Evolutionary conservation across 805 yeast genomes (phyloP), one percentile per base, ranked within the genome.

Genomic region (Wickerhamomyces kurtzmanii): DNA sequence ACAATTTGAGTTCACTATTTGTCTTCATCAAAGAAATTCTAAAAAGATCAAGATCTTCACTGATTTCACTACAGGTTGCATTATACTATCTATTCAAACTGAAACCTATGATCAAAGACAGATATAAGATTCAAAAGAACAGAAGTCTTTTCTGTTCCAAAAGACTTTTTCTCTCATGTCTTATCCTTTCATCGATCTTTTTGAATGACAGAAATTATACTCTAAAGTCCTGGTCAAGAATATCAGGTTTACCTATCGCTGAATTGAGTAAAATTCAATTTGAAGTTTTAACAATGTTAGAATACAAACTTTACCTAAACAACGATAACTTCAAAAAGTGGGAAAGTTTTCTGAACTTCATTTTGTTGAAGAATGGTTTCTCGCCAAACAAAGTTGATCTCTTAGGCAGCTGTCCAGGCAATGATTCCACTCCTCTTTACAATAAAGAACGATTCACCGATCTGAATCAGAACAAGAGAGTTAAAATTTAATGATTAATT

Each of bases 121-220:
- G 10, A 18, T 18, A 11, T 18, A 8, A 21, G 36, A 18, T 20
- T 25, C 14, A 26, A 8, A 15, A 21, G 6, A 15, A 27, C 8
- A 15, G 13, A 6, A 21, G 20, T 14, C 24, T 40, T 6, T 21
- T 24, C 13, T 75, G 81, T 42, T 77, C 85, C 6, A 74, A 81
- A 40, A 70, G 80, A 36, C 65, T 74, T 23, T 75, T 84, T 37
- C 60, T 84, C 34, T 68, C 76, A 3, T 68, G 82, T 43, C 49
- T 84, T 29, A 79, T 83, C 29, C 56, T 84, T 21, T 75, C 91
- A 4, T 68, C 77, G 29, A 84, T 84, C 47, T 81, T 74, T 49
- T 60, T 67, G 34, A 84, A 75, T 45, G 94, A 84, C 52, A 68
- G 71, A 28, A 78, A 76, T 46, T 81, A 70, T 51, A 62, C 80